Evolutionary conservation across 768 basidiomycete genomes (phyloP).

Genomic region (Phaffia tasmanica): DNA sequence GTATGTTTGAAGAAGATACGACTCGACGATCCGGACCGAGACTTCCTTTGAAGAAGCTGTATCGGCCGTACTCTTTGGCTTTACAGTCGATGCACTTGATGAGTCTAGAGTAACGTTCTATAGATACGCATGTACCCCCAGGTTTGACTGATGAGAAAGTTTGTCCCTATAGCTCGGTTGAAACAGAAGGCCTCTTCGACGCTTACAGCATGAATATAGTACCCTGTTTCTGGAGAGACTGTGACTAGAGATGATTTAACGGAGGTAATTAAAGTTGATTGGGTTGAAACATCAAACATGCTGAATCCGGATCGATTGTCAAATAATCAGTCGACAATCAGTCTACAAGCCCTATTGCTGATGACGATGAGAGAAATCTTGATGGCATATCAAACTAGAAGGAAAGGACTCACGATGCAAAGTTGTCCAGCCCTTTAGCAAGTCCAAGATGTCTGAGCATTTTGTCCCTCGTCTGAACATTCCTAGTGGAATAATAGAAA

Average conservation of each 20-base stretch:
- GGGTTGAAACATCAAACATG: conserved; percentile 4
- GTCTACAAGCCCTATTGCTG: not conserved
- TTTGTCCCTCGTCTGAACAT: conserved; percentile 17
- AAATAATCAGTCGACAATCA: not conserved
- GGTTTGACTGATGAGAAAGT: not conserved
- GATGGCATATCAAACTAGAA: not conserved
- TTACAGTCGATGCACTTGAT: not conserved
- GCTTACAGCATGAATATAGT: conserved; percentile 15
- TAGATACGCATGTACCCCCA: not conserved
- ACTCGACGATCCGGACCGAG: conserved; percentile 6
- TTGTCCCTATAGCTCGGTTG: not conserved
- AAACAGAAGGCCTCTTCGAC: not conserved
- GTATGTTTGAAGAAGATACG: no score
- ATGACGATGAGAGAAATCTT: not conserved
- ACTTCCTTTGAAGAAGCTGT: not conserved
- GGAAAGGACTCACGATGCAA: conserved; percentile 12
- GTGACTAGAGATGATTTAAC: conserved; percentile 14
- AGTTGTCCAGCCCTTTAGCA: conserved; percentile 22
- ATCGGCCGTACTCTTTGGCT: not conserved
- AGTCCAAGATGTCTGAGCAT: conserved; percentile 25
- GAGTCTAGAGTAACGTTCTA: conserved; percentile 15
- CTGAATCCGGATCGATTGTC: not conserved
- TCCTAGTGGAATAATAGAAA: conserved; percentile 21
- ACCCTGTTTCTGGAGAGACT: conserved; percentile 9
- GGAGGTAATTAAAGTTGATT: conserved; percentile 13